These are phyloP conservation scores for Taphrina flavorubra DNA, from an alignment of 1,139 yeast genomes.

Conservation along the genomic window DNA sequence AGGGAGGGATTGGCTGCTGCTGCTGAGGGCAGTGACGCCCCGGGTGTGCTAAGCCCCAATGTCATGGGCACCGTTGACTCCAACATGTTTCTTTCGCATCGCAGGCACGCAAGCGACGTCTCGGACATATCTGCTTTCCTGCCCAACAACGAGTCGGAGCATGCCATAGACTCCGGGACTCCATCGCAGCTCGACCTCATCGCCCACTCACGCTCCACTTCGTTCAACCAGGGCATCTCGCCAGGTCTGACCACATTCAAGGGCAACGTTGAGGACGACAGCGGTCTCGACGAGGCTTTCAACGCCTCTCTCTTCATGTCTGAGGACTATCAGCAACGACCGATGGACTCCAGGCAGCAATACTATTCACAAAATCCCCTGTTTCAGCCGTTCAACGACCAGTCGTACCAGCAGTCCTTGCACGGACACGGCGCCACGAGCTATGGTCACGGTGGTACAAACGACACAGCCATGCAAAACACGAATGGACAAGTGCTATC, in stretches of 20 bases:
- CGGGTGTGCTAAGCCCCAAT: slow-evolving; percentile 28
- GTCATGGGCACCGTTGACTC: slow-evolving; percentile 11
- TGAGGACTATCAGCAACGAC: slow-evolving; percentile 4
- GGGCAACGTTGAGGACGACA: slow-evolving; percentile 17
- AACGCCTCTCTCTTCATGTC: slow-evolving; percentile 19
- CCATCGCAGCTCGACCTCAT: slow-evolving; percentile 9
- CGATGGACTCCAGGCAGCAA: background rate
- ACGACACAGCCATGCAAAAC: background rate
- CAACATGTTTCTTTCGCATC: slow-evolving; percentile 16
- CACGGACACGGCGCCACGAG: slow-evolving; percentile 2
- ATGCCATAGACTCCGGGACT: slow-evolving; percentile 11
- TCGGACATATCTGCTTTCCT: slow-evolving; percentile 16
- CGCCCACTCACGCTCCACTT: background rate
- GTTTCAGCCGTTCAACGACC: background rate
- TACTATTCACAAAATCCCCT: slow-evolving; percentile 7
- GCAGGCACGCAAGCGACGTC: slow-evolving; percentile 24
- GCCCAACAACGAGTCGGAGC: slow-evolving; percentile 1
- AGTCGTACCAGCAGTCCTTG: background rate
- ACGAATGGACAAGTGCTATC: background rate
- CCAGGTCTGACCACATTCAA: slow-evolving; percentile 5
- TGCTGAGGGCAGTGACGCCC: slow-evolving; percentile 12
- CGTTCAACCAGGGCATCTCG: slow-evolving; percentile 5
- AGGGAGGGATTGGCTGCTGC: background rate
- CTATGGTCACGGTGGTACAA: background rate
- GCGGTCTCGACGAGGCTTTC: slow-evolving; percentile 26